Conservation (phyloP, 768 basidiomycete genomes). For the Clathrus columnatus region DNA sequence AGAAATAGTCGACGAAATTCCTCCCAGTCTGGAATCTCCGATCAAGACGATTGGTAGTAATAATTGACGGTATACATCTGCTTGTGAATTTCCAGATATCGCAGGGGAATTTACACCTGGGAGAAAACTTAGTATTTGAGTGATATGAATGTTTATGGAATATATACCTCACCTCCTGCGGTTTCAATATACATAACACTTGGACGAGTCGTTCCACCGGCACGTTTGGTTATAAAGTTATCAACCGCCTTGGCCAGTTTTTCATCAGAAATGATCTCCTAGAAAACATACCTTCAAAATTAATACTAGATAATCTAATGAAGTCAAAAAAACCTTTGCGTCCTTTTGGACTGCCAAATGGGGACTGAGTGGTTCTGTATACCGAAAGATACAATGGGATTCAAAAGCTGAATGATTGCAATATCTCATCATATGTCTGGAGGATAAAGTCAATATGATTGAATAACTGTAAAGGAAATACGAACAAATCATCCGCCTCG, state of each 20-base stretch:
- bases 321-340: constrained; percentile 22
- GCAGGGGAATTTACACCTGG: constrained; percentile 90
- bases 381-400: constrained; percentile 71
- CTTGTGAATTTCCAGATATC: constrained; percentile 72
- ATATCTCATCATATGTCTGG: constrained; percentile 60
- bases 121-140: not conserved
- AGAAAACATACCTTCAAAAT: constrained; percentile 7
- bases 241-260: constrained; percentile 59
- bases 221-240: constrained; percentile 49
- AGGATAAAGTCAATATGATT: constrained; percentile 1
- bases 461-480: constrained; percentile 1
- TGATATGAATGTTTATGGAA: not conserved
- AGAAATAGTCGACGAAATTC: constrained; percentile 88
- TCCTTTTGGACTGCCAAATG: constrained; percentile 65
- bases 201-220: constrained; percentile 21
- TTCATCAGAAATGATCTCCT: constrained; percentile 51
- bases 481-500: constrained; percentile 81
- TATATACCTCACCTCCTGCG: constrained; percentile 72
- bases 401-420: constrained; percentile 37
- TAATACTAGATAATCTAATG: constrained; percentile 3
- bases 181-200: constrained; percentile 84
- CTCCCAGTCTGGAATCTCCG: constrained; percentile 84
- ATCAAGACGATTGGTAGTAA: constrained; percentile 83
- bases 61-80: constrained; percentile 77
- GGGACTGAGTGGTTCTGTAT: constrained; percentile 85